phyloP scores from a whole-genome alignment of 306 rosid genomes.

The Dalbergia cultrata region DNA sequence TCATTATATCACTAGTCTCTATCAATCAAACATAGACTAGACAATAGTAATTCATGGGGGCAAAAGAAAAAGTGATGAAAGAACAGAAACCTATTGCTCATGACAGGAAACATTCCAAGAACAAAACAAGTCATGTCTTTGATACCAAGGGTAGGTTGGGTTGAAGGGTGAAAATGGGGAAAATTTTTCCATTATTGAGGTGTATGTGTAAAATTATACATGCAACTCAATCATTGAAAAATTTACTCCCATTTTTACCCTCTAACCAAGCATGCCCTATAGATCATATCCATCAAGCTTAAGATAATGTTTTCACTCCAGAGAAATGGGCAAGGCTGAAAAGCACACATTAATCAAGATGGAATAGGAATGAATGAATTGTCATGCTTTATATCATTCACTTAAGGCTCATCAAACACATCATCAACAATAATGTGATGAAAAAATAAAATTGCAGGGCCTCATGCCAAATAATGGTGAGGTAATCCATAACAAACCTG shows the following conservation, averaged over 20 bases:
- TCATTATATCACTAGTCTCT: neutral
- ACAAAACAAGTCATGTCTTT: slow-evolving; percentile 8
- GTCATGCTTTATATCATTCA: slow-evolving; percentile 31
- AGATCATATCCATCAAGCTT: slow-evolving; percentile 16
- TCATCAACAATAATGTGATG: slow-evolving; percentile 2
- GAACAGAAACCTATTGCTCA: slow-evolving; percentile 4
- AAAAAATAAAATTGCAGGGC: slow-evolving; percentile 8
- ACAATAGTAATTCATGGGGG: neutral
- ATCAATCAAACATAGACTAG: slow-evolving; percentile 9
- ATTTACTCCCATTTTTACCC: too few relatives aligned
- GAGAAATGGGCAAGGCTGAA: neutral
- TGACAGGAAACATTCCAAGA: slow-evolving; percentile 16
- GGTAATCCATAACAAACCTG: neutral
- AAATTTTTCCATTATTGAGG: too few relatives aligned
- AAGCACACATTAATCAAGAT: slow-evolving; percentile 11
- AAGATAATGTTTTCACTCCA: slow-evolving; percentile 18
- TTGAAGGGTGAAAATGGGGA: too few relatives aligned
- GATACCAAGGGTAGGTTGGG: neutral
- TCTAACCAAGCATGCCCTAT: neutral
- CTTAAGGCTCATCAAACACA: slow-evolving; percentile 12
- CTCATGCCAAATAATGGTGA: slow-evolving; percentile 11
- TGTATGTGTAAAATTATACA: too few relatives aligned
- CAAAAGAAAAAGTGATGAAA: slow-evolving; percentile 26
- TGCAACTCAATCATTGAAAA: too few relatives aligned
- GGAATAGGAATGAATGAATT: slow-evolving; percentile 16